Percentiles rank a stretch among this genome's conserved stretches.
Conservation (phyloP, 2,329 filamentous ascomycete species). For the Calonectria honghensis region DNA sequence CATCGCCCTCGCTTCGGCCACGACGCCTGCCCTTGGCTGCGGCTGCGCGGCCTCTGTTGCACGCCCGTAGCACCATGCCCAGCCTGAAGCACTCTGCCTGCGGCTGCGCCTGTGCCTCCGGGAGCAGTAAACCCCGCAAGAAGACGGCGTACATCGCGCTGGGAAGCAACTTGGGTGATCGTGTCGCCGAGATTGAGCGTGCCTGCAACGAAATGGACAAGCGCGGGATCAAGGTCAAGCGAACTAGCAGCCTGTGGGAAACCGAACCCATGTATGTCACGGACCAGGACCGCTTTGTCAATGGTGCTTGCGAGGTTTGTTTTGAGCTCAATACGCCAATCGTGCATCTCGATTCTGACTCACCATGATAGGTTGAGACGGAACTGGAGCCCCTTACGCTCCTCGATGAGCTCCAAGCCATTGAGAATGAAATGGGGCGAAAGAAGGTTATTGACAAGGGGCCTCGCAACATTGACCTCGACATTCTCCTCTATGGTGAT, state of each 20-base stretch:
- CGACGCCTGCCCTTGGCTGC: slow-evolving; percentile 38
- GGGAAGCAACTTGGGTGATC: slow-evolving; percentile 93
- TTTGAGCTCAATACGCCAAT: background rate
- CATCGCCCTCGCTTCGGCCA: slow-evolving; percentile 32
- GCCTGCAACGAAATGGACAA: slow-evolving; percentile 87
- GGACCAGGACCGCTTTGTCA: slow-evolving; percentile 91
- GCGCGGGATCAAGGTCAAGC: slow-evolving; percentile 81
- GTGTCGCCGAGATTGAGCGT: slow-evolving; percentile 87
- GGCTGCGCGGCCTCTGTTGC: slow-evolving; percentile 44
- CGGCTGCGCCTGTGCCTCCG: slow-evolving; percentile 59
- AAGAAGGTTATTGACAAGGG: slow-evolving; percentile 94
- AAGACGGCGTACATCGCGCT: slow-evolving; percentile 86
- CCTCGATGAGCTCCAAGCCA: slow-evolving; percentile 86
- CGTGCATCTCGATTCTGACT: slow-evolving; percentile 38
- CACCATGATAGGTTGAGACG: slow-evolving; percentile 83
- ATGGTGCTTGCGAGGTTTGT: slow-evolving; percentile 92
- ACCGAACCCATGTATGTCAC: slow-evolving; percentile 97
- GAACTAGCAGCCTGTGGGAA: slow-evolving; percentile 94
- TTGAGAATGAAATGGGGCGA: slow-evolving; percentile 87
- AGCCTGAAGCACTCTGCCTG: slow-evolving; percentile 57
- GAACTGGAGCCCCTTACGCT: slow-evolving; percentile 83
- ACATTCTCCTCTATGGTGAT: slow-evolving; percentile 89
- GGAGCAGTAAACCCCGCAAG: slow-evolving; percentile 56
- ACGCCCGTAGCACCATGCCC: slow-evolving; percentile 37
- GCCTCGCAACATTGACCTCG: slow-evolving; percentile 94